Evolutionary conservation across 2,329 filamentous ascomycete genomes (phyloP), one percentile per base, ranked within the genome.

Genomic region (Chrysoporthe puriensis): DNA sequence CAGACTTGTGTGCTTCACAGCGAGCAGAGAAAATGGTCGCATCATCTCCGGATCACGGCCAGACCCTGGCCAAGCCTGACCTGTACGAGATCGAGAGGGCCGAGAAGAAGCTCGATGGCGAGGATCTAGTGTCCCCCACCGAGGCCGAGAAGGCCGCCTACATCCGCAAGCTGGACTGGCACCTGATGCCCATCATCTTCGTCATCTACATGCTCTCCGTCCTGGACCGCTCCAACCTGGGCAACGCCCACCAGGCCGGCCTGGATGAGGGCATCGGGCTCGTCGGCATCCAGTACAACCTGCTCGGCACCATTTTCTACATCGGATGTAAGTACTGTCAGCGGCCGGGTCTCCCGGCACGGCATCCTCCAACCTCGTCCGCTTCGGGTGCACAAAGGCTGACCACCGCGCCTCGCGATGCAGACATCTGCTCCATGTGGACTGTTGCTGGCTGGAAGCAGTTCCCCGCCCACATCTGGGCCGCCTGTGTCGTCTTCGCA

Each of bases 401-500:
- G 18, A 36, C n/a, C 7, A 48, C 5, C 13, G 5, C 32, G 36
- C 16, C 21, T 3, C 6, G 8, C 21, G 14, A 4, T n/a, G 6
- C 43, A 70, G 70, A 70, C 48, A 71, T 70, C 26, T 66, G 71
- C 3, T 71, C 72, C 44, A 70, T 72, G 52, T 52, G 60, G 40
- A 68, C 68, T 3, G 67, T 66, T 1, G 66, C 65, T 2, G 71
- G 68, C 44, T 74, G 71, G 71, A 72, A 71, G 50, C 66, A 67
- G 16, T 72, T 71, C 43, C 71, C 68, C 7, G 70, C 73, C 8
- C 69, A 77, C 69, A 77, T 76, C 62, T 82, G 80, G 79, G 77
- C 82, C 44, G 76, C 78, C 0, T 79, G 79, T 61, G 73, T 83
- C 26, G 80, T 82, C 72, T 68, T 81, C 13, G 76, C 77, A 5